A percentile compares a stretch with the other conserved stretches of the same genome.
phyloP scores from a whole-genome alignment of 345 rosid species.

The Bruguiera sexangula region DNA sequence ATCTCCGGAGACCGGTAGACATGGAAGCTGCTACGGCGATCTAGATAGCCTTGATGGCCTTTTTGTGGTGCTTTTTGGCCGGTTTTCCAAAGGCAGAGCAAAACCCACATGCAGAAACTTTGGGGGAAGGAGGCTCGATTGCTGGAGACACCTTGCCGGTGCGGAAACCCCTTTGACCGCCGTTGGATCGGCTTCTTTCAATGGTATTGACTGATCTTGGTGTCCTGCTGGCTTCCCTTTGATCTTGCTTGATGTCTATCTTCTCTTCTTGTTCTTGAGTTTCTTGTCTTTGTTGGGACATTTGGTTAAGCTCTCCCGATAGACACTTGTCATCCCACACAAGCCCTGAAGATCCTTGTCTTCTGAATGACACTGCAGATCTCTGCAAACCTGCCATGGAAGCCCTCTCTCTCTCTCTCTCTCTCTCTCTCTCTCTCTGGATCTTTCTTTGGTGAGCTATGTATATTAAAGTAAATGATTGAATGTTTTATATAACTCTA shows the following conservation, averaged over 20 bases:
- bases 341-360: constrained; percentile 92
- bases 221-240: constrained; percentile 24
- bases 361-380: constrained; percentile 79
- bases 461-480: too few species aligned
- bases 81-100: constrained; percentile 61
- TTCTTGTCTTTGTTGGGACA: constrained; percentile 23
- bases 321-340: constrained; percentile 77
- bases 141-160: constrained; percentile 80
- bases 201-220: constrained; percentile 35
- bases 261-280: constrained; percentile 15
- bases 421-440: neutral
- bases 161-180: constrained; percentile 61
- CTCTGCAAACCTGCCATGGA: constrained; percentile 86
- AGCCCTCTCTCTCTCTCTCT: neutral
- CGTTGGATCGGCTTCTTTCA: constrained; percentile 81
- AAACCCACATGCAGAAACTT: constrained; percentile 74
- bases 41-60: constrained; percentile 60
- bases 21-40: constrained; percentile 40
- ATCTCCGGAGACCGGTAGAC: neutral
- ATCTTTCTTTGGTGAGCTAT: constrained; percentile 6
- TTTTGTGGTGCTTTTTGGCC: constrained; percentile 42
- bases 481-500: too few species aligned
- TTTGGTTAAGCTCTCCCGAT: constrained; percentile 50
- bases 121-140: constrained; percentile 90
- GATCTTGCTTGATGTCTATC: constrained; percentile 24